Evolutionary conservation across 202 grass and related monocot species (phyloP), one percentile per base, ranked within the genome.

Genomic region (Schoenoplectus tabernaemontani): DNA sequence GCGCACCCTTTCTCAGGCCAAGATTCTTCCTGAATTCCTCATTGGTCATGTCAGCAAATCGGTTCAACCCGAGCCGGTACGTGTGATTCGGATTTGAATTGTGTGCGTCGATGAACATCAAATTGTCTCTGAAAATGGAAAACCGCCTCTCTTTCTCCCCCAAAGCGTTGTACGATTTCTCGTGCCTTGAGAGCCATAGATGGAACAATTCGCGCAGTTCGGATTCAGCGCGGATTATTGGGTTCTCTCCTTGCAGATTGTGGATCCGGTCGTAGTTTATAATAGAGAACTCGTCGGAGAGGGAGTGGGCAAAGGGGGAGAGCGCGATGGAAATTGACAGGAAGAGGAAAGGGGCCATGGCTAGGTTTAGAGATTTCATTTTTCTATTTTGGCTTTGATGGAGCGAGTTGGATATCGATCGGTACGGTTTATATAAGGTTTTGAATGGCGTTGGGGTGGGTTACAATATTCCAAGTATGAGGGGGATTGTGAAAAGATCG

Each of bases 31-130:
- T 85, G 88, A 73, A 97, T 83, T 97, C 93, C n/a, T 84, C 90
- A 83, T 85, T 91, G 80, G 90, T 93, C 17, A 97, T 85, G 83
- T 97, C 93, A 48, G 90, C 86, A 81, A 97, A 97, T 30, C 48
- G 81, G 88, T 97, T 97, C 80, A 89, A 61, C 0, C 85, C 90
- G 1, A 93, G 93, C 36, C 57, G 63, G 90, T 60, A 97, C 0
- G 78, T 59, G 24, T 64, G 72, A 4, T 46, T 81, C 1, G 84
- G 80, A 2, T 79, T 83, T 1, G 85, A 88, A 74, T 96, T 96
- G 85, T 91, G 90, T 4, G 78, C 78, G 54, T 96, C 90, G 36
- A 91, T 82, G 84, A 91, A 96, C 48, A 47, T 16, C 9, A 96
- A 84, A 83, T 96, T 96, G 80, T 93, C 90, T 79, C 84, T 82